Percentiles rank a stretch among this genome's conserved stretches.
phyloP scores from a whole-genome alignment of 768 basidiomycete genomes.

The Amylocystis lapponica region DNA sequence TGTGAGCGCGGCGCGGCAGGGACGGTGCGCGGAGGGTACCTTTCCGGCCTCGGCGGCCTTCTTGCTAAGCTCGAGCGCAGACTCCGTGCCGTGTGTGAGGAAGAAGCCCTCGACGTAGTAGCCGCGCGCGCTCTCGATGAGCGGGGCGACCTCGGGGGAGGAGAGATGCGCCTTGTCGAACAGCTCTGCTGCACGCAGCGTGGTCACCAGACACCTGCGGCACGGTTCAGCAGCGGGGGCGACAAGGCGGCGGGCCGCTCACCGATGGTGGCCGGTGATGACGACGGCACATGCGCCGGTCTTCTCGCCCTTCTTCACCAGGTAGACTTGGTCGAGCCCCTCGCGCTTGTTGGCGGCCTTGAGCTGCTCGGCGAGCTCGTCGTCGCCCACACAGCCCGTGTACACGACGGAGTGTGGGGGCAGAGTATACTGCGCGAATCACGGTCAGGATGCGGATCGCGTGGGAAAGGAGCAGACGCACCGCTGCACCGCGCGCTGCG shows the following conservation, averaged over 20 bases:
- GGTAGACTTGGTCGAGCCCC: slow-evolving; percentile 84
- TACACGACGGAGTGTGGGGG: slow-evolving; percentile 87
- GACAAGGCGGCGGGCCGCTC: slow-evolving; percentile 16
- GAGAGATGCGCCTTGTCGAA: slow-evolving; percentile 79
- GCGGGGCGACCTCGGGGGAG: slow-evolving; percentile 65
- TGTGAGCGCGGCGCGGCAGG: neutral
- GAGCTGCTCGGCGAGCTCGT: slow-evolving; percentile 86
- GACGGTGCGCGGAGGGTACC: slow-evolving; percentile 31
- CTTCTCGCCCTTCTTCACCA: slow-evolving; percentile 78
- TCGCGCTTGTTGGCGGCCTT: slow-evolving; percentile 88
- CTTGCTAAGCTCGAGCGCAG: slow-evolving; percentile 68
- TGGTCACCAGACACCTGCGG: slow-evolving; percentile 84
- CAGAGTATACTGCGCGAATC: slow-evolving; percentile 69
- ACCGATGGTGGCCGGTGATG: slow-evolving; percentile 92
- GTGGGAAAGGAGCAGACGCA: slow-evolving; percentile 35
- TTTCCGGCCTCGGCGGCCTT: slow-evolving; percentile 73
- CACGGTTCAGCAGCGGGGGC: neutral
- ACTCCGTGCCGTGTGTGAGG: slow-evolving; percentile 84
- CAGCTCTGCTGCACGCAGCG: slow-evolving; percentile 83
- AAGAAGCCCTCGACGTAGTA: slow-evolving; percentile 98
- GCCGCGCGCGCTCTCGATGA: slow-evolving; percentile 74
- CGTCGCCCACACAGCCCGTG: slow-evolving; percentile 91
- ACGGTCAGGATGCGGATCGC: neutral
- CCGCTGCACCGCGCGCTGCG: slow-evolving; percentile 92
- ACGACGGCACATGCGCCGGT: slow-evolving; percentile 97